A percentile compares a stretch with the other conserved stretches of the same genome.
phyloP scores from a whole-genome alignment of 331 rosid genomes.

The Phaseolus coccineus region DNA sequence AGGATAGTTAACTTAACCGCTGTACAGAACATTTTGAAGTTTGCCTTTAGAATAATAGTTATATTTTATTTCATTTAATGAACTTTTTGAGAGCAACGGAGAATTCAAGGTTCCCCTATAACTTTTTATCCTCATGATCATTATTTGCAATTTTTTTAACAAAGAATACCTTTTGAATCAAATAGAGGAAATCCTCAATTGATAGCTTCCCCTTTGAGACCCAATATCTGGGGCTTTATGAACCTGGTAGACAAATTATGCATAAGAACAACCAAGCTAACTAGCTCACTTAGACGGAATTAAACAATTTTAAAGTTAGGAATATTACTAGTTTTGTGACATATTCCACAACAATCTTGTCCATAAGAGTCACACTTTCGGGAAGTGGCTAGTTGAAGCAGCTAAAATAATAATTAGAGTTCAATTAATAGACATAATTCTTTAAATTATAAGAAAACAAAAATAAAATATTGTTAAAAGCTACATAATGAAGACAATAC shows the following conservation, averaged over 20 bases:
- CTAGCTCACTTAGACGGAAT: conserved; percentile 3
- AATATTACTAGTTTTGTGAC: conserved; percentile 75
- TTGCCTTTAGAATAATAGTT: not conserved
- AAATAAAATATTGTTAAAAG: not conserved
- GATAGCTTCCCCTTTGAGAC: conserved; percentile 89
- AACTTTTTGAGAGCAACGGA: conserved; percentile 5
- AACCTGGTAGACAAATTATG: conserved; percentile 49
- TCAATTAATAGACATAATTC: not conserved
- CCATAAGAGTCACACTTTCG: conserved; percentile 92
- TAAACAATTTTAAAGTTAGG: not conserved
- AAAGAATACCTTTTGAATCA: conserved; percentile 81
- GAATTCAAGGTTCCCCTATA: not conserved
- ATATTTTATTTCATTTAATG: not conserved
- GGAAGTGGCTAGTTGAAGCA: conserved; percentile 79
- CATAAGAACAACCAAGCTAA: conserved; percentile 35
- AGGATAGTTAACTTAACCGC: too few species aligned
- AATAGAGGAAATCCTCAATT: conserved; percentile 85
- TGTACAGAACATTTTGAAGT: not conserved
- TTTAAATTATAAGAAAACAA: not conserved
- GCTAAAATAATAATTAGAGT: not conserved
- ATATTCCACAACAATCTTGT: conserved; percentile 91
- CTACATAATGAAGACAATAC: not conserved
- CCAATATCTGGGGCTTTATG: conserved; percentile 95
- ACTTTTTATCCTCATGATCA: not conserved
- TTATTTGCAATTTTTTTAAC: not conserved